Base-by-base conservation (phyloP, 805 yeast species). In the Tetrapisispora namnaoensis region DNA sequence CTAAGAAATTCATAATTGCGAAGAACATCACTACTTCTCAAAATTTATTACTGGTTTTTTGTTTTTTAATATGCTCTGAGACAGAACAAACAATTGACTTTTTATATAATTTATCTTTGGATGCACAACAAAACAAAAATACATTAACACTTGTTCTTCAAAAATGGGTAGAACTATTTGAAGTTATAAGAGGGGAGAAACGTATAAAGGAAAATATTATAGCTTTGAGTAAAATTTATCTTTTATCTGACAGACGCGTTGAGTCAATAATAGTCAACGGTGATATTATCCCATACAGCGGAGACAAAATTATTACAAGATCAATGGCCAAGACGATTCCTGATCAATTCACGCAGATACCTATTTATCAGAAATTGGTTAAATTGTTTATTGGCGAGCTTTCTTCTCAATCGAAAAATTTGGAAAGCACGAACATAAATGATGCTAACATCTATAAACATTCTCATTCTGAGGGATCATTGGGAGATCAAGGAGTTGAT, bases 111-210 rank as follows among this genome's bases (percentile, higher is more conserved):
- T 68, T 77, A 49, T 54, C 54, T 6, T 49, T 70, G 9, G 61
- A 55, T 8, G 60, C 55, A 17, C 68, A 68, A 2, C 49, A 37
- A 4, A n/a, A 28, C 22, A 35, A 51, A 2, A 57, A 72, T 24
- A 82, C 84, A 1, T 68, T 89, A 10, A 69, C 69, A 22, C 65
- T 75, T 3, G 78, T 87, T 1, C 62, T 91, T 46, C 82, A 83
- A 2, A 82, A 85, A 46, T 93, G 98, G 98, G 75, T 91, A 44
- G 79, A 78, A 24, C 76, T 87, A 2, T 90, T 87, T 65, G 91
- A 86, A 56, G 79, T 83, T 1, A 77, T 90, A 37, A 73, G 91
- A 51, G 96, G 97, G 0, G 80, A 75, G 49, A 85, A 80, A 27
- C 79, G 79, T 50, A 87, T 90, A 44, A 73, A 77, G 52, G 79